Base-by-base conservation (phyloP, 2,329 filamentous ascomycete species). In the Diaporthe helianthi region DNA sequence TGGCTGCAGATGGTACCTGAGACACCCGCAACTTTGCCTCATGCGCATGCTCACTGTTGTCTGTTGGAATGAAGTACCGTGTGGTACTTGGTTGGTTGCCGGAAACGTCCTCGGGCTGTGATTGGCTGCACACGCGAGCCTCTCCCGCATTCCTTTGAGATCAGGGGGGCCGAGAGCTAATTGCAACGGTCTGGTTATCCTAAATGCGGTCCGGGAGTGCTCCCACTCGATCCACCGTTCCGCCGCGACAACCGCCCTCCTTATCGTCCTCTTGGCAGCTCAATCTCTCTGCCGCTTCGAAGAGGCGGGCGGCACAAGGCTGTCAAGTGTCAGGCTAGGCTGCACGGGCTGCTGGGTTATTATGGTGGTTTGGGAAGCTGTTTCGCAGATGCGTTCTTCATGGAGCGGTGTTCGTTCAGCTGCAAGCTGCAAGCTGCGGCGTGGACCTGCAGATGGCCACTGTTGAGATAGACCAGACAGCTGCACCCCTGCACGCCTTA, bases 101-200 rank as follows among this genome's bases (percentile, higher is more conserved):
- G 67, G 61, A 66, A 69, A 53, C 61, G 41, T 49, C 22, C 61
- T 17, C 3, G 61, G 60, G 17, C 36, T 29, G 44, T 65, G 61
- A 61, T 65, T 63, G 67, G 67, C 19, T n/a, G 44, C 60, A 51
- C 67, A 64, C 31, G 53, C 44, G 38, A 41, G 36, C 13, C 49
- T 54, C 36, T 66, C 61, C 67, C 61, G 61, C 61, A 49, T 69
- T 66, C 60, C 67, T 69, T 69, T 65, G 60, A 69, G 67, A 51
- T 55, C 67, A 65, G 49, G 54, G n/a, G 64, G 67, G 26, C 8
- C 5, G 36, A 19, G 49, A 41, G 67, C 67, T 69, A 69, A 47
- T 47, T 54, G 67, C 67, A 69, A 55, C 41, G 60, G 67, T 38
- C 29, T 54, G 58, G 41, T 22, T 24, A 44, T 29, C 44, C 65